These are phyloP conservation scores for Metschnikowia colocasiae DNA, from an alignment of 805 yeast genomes.

Conservation along the genomic window DNA sequence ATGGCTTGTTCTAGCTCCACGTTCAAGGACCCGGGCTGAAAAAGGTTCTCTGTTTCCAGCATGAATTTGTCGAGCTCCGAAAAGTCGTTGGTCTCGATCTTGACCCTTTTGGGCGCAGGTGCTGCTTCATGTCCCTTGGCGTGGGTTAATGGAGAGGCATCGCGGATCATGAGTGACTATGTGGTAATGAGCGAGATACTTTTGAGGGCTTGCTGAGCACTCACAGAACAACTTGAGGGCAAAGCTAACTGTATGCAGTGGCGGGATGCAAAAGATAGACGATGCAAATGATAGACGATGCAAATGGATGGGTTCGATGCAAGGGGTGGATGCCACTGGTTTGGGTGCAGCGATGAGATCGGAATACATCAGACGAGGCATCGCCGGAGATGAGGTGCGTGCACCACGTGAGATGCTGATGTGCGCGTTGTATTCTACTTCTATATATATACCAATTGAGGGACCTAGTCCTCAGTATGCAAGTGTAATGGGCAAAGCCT, in stretches of 20 bases:
- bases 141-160: conserved; percentile 1
- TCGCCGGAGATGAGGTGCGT: conserved; percentile 6
- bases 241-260: background rate
- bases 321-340: background rate
- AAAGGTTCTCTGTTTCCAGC: conserved; percentile 10
- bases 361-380: background rate
- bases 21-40: conserved; percentile 3
- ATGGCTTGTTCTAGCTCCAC: conserved; percentile 4
- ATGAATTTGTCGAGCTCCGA: conserved; percentile 13
- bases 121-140: background rate
- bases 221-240: background rate
- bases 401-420: conserved; percentile 3
- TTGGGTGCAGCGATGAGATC: background rate
- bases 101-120: background rate
- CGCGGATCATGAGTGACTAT: background rate
- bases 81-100: background rate
- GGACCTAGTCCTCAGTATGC: conserved; percentile 3
- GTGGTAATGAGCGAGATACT: background rate
- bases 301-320: background rate
- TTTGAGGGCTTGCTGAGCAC: background rate
- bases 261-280: too few relatives aligned
- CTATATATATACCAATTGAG: background rate
- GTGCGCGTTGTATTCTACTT: conserved; percentile 4
- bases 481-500: conserved; percentile 1
- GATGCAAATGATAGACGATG: too few relatives aligned